Evolutionary conservation across 108 stramenopile species (phyloP).

Genomic region (Nitzschia sp.): DNA sequence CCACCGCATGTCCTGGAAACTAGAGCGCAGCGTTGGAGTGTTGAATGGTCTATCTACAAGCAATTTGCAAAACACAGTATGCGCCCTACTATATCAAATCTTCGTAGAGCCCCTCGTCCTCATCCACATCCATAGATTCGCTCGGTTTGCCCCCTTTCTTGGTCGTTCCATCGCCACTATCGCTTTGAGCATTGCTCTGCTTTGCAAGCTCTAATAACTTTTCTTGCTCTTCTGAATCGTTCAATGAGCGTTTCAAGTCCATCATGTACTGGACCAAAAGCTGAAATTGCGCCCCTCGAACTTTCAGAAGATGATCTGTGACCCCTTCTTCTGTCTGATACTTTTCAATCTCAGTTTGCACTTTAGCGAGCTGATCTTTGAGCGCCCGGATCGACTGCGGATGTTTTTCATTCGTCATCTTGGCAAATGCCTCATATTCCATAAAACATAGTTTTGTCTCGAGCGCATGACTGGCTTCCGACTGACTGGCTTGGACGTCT

Average conservation of each 20-base stretch:
- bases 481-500: conserved; percentile 13
- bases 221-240: conserved; percentile 28
- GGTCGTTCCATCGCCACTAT: not conserved
- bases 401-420: conserved; percentile 25
- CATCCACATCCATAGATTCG: conserved; percentile 15
- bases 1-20: too few species aligned
- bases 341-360: conserved; percentile 19
- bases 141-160: not conserved
- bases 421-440: conserved; percentile 53
- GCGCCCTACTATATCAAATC: too few species aligned
- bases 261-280: conserved; percentile 49
- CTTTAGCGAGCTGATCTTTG: conserved; percentile 16
- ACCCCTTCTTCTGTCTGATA: conserved; percentile 2
- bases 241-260: conserved; percentile 44
- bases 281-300: conserved; percentile 44
- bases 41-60: too few species aligned
- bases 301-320: conserved; percentile 17
- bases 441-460: conserved; percentile 16
- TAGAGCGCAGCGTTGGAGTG: too few species aligned
- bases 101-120: conserved; percentile 7
- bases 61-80: too few species aligned
- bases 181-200: conserved; percentile 1
- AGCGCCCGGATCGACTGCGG: conserved; percentile 18
- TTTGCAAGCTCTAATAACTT: not conserved
- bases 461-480: conserved; percentile 14